Base-by-base conservation (phyloP, 192 early-diverging fungal species). In the Umbelopsis sp. region DNA sequence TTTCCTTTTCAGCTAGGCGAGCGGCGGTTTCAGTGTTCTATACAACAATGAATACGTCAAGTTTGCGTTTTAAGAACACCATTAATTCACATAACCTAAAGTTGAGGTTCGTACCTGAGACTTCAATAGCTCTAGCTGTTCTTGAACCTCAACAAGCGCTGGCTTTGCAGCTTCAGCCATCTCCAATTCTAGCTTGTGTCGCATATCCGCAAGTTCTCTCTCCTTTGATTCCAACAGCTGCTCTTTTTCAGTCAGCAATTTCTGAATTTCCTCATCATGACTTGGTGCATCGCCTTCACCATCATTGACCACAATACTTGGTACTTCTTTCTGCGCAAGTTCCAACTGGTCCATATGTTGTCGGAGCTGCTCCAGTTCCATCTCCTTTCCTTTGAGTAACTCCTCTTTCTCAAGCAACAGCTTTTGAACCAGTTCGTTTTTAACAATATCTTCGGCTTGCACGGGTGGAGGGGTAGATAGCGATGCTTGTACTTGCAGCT, bases 1-100 rank as follows among this genome's bases (percentile, higher is more conserved):
- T 50, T 71, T 78, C 77, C 29, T 78, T 78, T 38, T 78, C 77
- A 32, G 47, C 65, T n/a, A 78, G 36, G 17, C 77, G 50, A 31
- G 65, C 24, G 8, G 67, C 62, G 2, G 53, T 69, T 51, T 74
- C 69, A 38, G 70, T 38, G 26, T 78, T 78, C 72, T 77, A 77
- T 11, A 41, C 38, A 41, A 11, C 8, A 41, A 17, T 29, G 3
- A 25, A 71, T 17, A 26, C 12, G 43, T 4, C 14, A 24, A 7
- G 16, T 12, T 21, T 34, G n/a, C 14, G 21, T n/a, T 34, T 49
- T 49, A 59, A 59, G 3, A 45, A 36, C 1, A 22, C 12, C 17
- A 0, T 22, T 51, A 21, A 50, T 24, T 16, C 17, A 50, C 69
- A 69, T 65, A 20, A 2, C 45, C 32, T 25, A 44, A 38, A 25